Base-by-base conservation (phyloP, 768 basidiomycete species). In the Amanita phalloides region DNA sequence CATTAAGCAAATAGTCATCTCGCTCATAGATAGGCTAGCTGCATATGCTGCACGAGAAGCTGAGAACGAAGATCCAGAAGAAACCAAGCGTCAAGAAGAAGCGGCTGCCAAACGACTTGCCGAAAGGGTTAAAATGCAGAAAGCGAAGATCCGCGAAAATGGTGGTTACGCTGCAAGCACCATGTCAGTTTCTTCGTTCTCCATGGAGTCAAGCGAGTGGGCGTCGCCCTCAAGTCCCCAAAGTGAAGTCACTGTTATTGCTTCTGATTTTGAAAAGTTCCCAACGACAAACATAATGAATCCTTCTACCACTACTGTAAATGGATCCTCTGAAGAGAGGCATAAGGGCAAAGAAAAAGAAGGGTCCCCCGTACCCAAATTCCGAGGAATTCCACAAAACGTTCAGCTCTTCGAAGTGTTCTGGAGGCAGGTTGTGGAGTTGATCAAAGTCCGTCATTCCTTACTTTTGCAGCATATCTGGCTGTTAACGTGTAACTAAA, bases 1-100 rank as follows among this genome's bases (percentile, higher is more conserved):
- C 68, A 98, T 98, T 71, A 98, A 99, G 69, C 79, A 87, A 56
- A 98, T 99, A 58, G 96, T 98, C 51, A 99, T 99, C 46, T 90
- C 95, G 0, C 77, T 99, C 26, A 96, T 99, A 58, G 96, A 99
- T 68, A 82, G 95, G 11, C 73, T 99, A 10, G 96, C 96, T 0
- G 84, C 92, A 1, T 97, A 94, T 61, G 96, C 96, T 42, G 95
- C 96, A 1, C 81, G 95, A 2, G 96, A 99, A 67, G 94, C 96
- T 0, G 96, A 99, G 72, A 95, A 71, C 58, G 96, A 98, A 64
- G 86, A 91, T 58, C 92, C 94, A 0, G 95, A 96, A 57, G 93
- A 95, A 70, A 89, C 89, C 7, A 92, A 90, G 67, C 74, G 76
- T 37, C 90, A 93, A 57, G 95, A 97, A 65, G 95, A 97, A 63